Evolutionary conservation across 331 rosid genomes (phyloP).

Genomic region (Acacia pycnantha): DNA sequence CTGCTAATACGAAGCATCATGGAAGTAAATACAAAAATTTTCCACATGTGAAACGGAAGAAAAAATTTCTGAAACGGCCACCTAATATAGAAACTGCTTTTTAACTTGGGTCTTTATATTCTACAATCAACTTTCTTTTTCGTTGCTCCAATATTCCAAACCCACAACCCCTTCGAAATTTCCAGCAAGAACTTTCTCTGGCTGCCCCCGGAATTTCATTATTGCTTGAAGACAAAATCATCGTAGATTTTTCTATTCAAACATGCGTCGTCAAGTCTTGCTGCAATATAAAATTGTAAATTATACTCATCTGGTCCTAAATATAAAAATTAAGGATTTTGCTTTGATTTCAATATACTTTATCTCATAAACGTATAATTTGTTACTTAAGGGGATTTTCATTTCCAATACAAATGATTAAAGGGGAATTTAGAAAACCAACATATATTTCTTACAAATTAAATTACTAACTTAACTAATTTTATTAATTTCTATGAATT

Average conservation of each 20-base stretch:
- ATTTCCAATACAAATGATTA: not conserved
- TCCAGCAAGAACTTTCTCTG: not conserved
- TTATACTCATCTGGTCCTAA: too few relatives aligned
- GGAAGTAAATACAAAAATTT: not conserved
- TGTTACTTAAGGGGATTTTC: not conserved
- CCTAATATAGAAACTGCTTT: not conserved
- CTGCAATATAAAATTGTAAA: not conserved
- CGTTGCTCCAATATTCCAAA: not conserved
- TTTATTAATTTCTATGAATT: too few relatives aligned
- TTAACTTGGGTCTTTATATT: not conserved
- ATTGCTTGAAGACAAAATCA: not conserved
- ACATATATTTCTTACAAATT: too few relatives aligned
- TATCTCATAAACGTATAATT: not conserved
- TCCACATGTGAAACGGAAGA: not conserved
- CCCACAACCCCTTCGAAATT: not conserved
- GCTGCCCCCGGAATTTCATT: not conserved
- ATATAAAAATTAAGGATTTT: too few relatives aligned
- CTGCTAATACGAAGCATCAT: not conserved
- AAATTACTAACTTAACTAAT: too few relatives aligned
- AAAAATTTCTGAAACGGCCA: not conserved
- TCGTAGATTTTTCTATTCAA: too few relatives aligned
- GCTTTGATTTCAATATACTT: not conserved
- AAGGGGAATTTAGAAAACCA: too few relatives aligned
- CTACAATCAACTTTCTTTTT: not conserved
- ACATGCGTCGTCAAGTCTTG: not conserved